These are phyloP conservation scores for Tuber aestivum DNA, from an alignment of 495 filamentous ascomycete genomes.

Conservation along the genomic window DNA sequence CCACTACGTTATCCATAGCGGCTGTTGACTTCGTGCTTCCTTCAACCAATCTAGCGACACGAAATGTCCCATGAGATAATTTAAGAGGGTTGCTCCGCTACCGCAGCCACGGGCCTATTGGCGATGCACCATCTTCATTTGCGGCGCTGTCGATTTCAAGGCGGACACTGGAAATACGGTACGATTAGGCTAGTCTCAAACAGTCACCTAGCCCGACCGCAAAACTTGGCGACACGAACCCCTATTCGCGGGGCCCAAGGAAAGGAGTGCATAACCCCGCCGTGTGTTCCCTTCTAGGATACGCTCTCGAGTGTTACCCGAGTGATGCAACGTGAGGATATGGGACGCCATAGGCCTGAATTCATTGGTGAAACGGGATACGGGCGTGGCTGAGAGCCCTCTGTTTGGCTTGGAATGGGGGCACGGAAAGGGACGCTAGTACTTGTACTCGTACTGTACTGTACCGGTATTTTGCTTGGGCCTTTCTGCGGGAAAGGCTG, in stretches of 20 bases:
- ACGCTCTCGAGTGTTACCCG: background rate
- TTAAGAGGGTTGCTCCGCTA: too few species aligned
- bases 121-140: background rate
- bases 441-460: too few species aligned
- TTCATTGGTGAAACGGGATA: background rate
- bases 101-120: background rate
- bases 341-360: background rate
- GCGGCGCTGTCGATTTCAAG: background rate
- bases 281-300: background rate
- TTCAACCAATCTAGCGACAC: background rate
- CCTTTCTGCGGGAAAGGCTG: background rate
- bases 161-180: background rate
- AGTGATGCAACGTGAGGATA: background rate
- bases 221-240: background rate
- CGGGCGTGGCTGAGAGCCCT: background rate
- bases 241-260: background rate
- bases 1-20: background rate
- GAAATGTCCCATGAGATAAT: background rate
- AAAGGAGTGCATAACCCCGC: background rate
- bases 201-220: background rate
- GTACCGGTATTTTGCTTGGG: background rate
- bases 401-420: background rate
- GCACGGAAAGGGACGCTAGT: background rate
- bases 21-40: background rate
- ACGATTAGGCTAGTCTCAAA: background rate